These are phyloP conservation scores for Selaginella moellendorffii DNA, from an alignment of 75 land plant species.

Conservation along the genomic window DNA sequence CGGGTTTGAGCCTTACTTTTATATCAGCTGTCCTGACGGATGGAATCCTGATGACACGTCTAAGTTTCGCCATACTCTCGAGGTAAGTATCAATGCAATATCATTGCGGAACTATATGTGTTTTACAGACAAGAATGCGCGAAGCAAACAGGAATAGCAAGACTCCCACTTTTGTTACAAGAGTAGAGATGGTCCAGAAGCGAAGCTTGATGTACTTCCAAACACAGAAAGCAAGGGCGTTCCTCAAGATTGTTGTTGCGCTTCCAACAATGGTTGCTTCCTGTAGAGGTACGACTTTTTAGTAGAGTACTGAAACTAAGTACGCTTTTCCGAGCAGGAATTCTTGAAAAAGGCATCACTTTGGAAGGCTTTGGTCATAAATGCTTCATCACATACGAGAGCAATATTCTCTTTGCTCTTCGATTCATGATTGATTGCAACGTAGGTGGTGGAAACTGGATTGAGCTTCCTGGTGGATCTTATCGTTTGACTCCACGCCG, in stretches of 20 bases:
- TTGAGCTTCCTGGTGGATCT: conserved; percentile 71
- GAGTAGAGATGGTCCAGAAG: conserved; percentile 66
- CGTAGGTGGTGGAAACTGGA: conserved; percentile 98
- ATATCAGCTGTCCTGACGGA: conserved; percentile 74
- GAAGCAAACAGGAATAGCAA: conserved; percentile 58
- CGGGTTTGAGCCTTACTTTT: conserved; percentile 96
- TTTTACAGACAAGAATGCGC: conserved; percentile 60
- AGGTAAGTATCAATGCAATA: conserved; percentile 37
- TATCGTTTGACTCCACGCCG: conserved; percentile 35
- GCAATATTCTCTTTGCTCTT: conserved; percentile 95
- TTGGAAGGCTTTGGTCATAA: conserved; percentile 78
- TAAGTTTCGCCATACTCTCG: conserved; percentile 52
- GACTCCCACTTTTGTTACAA: conserved; percentile 45
- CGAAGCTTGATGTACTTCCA: conserved; percentile 91
- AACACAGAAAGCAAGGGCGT: conserved; percentile 49
- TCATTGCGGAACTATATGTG: not conserved
- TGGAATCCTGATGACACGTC: conserved; percentile 87
- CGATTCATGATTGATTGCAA: conserved; percentile 95
- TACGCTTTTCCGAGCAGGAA: conserved; percentile 30
- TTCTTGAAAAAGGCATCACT: conserved; percentile 74
- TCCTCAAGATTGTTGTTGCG: conserved; percentile 79
- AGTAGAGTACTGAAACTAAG: too few species aligned
- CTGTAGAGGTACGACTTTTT: conserved; percentile 91
- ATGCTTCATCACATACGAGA: conserved; percentile 85
- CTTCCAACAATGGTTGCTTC: conserved; percentile 93